Base-by-base conservation (phyloP, 352 stramenopile species). In the Globisporangium apiculatum region DNA sequence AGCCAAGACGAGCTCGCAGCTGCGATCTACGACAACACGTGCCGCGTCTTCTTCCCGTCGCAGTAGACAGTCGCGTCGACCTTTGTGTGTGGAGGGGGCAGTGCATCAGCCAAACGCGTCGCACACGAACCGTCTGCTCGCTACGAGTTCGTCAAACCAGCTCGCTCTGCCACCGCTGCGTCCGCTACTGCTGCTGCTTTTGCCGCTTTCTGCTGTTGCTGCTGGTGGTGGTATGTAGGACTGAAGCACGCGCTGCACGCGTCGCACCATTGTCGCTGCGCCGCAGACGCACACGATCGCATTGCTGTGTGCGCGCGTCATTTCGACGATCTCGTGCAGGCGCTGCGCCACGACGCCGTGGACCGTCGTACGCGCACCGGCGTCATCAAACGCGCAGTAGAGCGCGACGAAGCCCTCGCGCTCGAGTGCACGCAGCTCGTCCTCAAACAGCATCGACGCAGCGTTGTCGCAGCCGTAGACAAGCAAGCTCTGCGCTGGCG, bases 1-100 rank as follows among this genome's bases (percentile, higher is more conserved):
- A 53, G 77, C 9, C 57, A 67, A 40, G 59, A 71, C 18, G 66
- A 83, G 1, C 59, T 94, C 42, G 76, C 77, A 7, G 65, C 61
- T 14, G 58, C 57, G 10, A 63, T 90, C 15, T 69, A 82, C 51
- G 69, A 75, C 17, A 92, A 91, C 59, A 89, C 83, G 9, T 57
- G 67, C 7, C 69, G 68, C 7, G 77, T 93, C 1, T 94, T 94
- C 49, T 94, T 92, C 53, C 60, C 60, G n/a, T 18, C 42, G n/a
- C 38, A 24, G 1, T 38, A 35, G 38, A 9, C 41, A 35, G 2
- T 38, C 11, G 38, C 12, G 55, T 31, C 24, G 24, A 31, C 24
- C 24, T 31, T 31, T 31, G 18, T 31, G 24, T 31, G 24, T 31
- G 24, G 24, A 3, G 24, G 24, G 2, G 24, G 12, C 7, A 35